phyloP scores from a whole-genome alignment of 495 filamentous ascomycete species.

The Penicillium paradoxum region DNA sequence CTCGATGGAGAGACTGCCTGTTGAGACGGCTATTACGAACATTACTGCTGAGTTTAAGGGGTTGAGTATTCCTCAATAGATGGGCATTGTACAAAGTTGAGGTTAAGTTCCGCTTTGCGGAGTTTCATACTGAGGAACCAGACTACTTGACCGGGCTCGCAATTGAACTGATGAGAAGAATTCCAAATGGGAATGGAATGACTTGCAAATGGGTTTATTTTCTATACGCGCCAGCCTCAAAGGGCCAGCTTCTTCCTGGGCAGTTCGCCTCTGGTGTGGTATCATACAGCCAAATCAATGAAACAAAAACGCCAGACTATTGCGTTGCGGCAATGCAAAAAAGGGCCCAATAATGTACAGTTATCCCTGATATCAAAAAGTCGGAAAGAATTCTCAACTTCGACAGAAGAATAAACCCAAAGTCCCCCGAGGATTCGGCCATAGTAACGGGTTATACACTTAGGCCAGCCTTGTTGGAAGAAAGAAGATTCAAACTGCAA shows the following conservation, averaged over 20 bases:
- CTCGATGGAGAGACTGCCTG: slow-evolving; percentile 65
- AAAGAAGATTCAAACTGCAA: neutral
- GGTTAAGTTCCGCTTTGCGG: too few species aligned
- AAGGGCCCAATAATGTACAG: neutral
- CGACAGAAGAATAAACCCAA: neutral
- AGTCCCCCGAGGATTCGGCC: too few species aligned
- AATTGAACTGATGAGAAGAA: too few species aligned
- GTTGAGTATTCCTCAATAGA: neutral
- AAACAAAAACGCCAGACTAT: neutral
- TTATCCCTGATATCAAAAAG: neutral
- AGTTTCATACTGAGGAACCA: too few species aligned
- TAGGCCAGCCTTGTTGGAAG: neutral
- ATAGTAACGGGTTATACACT: neutral
- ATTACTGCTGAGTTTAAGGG: slow-evolving; percentile 57
- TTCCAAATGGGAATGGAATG: too few species aligned
- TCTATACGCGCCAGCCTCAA: neutral
- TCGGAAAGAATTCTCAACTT: neutral
- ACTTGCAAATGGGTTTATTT: neutral
- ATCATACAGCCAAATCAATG: neutral
- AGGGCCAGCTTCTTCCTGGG: neutral
- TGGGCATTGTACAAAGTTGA: neutral
- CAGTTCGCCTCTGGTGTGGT: neutral
- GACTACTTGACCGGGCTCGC: too few species aligned
- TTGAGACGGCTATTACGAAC: slow-evolving; percentile 60
- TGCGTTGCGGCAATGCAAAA: neutral